A percentile compares a stretch with the other conserved stretches of the same genome.
Evolutionary conservation across 495 filamentous ascomycete species (phyloP).

Genomic region (Xylaria intraflava): DNA sequence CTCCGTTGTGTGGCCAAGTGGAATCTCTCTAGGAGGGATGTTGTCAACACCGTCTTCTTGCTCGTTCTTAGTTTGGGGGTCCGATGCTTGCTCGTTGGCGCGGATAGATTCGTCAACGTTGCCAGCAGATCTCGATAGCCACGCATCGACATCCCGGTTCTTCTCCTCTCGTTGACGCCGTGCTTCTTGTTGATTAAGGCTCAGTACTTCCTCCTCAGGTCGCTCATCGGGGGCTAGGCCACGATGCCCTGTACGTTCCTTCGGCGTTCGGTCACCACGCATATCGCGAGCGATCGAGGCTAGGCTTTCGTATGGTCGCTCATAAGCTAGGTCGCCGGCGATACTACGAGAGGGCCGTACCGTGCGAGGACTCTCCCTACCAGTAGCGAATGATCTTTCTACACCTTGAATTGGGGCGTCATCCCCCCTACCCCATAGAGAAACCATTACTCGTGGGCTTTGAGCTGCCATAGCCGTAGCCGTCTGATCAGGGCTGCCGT

Average conservation of each 20-base stretch:
- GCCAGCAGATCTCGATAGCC: conserved; percentile 29
- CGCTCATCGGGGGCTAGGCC: conserved; percentile 40
- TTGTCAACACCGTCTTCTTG: conserved; percentile 27
- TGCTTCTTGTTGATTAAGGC: conserved; percentile 33
- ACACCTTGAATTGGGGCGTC: conserved; percentile 22
- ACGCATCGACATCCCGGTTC: conserved; percentile 36
- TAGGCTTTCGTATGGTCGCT: conserved; percentile 6
- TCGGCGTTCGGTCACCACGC: conserved; percentile 32
- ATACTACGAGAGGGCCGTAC: conserved; percentile 15
- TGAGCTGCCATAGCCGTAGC: conserved; percentile 32
- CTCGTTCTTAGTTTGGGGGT: conserved; percentile 5
- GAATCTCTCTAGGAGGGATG: conserved; percentile 32
- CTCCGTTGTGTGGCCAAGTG: conserved; percentile 30
- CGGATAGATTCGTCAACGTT: not conserved
- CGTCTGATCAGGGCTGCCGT: conserved; percentile 35
- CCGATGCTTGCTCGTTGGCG: conserved; percentile 6
- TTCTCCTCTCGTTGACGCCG: conserved; percentile 30
- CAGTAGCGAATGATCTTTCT: conserved; percentile 21
- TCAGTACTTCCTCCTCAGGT: conserved; percentile 30
- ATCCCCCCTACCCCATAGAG: conserved; percentile 39
- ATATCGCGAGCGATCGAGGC: conserved; percentile 25
- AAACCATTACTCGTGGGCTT: conserved; percentile 45
- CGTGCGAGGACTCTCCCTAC: conserved; percentile 13
- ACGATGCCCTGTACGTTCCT: conserved; percentile 29
- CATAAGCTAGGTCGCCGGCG: conserved; percentile 22